Percentiles rank a stretch among this genome's conserved stretches.
Evolutionary conservation across 2,329 filamentous ascomycete genomes (phyloP).

Genomic region (Diaporthe humulicola): DNA sequence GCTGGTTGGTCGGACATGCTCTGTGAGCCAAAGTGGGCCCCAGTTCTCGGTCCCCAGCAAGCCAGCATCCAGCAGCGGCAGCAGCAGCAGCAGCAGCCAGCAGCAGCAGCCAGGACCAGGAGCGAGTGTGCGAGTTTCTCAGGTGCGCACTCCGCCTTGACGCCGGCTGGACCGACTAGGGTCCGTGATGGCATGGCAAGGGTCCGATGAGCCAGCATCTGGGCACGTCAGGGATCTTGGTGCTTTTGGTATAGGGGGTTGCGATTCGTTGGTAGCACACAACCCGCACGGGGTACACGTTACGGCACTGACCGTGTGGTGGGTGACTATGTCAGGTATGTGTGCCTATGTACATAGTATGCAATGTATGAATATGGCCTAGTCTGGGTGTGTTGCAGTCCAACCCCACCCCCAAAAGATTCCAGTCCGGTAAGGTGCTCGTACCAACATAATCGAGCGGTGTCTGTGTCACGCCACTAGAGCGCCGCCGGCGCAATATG

Average conservation of each 20-base stretch:
- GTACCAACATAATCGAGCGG: conserved; percentile 5
- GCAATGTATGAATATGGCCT: conserved; percentile 8
- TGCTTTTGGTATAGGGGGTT: background rate
- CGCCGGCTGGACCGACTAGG: conserved; percentile 24
- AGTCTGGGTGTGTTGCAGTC: conserved; percentile 1
- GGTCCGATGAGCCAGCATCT: conserved; percentile 21
- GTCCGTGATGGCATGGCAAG: conserved; percentile 30
- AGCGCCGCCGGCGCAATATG: conserved; percentile 12
- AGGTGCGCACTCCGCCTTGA: conserved; percentile 29
- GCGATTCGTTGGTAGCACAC: conserved; percentile 26
- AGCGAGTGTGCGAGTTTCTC: conserved; percentile 3
- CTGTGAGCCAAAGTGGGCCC: conserved; percentile 20
- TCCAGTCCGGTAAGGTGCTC: conserved; percentile 4
- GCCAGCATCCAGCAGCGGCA: background rate
- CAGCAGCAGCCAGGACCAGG: conserved; percentile 7
- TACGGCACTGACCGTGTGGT: background rate
- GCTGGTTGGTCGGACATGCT: conserved; percentile 25
- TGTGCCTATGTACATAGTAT: background rate
- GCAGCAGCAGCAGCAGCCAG: background rate
- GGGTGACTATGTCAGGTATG: background rate
- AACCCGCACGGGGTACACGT: background rate
- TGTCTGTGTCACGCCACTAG: conserved; percentile 30
- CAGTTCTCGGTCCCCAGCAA: conserved; percentile 13
- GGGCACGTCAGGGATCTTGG: conserved; percentile 17
- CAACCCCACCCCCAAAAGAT: background rate